These are phyloP conservation scores for Prinsepia uniflora DNA, from an alignment of 306 rosid species.

Conservation along the genomic window DNA sequence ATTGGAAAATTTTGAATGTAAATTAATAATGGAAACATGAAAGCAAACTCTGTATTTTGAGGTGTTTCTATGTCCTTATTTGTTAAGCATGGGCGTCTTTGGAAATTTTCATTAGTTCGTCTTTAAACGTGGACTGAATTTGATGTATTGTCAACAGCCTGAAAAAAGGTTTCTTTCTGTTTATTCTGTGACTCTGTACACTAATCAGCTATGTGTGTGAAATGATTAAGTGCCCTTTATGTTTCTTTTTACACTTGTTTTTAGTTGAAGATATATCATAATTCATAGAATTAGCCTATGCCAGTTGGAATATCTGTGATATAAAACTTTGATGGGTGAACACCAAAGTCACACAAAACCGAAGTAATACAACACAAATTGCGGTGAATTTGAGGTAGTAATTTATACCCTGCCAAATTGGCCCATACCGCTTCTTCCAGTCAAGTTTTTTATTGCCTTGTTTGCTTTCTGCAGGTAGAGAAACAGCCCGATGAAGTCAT, in stretches of 20 bases:
- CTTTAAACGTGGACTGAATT: neutral
- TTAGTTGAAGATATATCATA: too few relatives aligned
- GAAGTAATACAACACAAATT: neutral
- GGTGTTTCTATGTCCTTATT: neutral
- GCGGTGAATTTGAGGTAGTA: neutral
- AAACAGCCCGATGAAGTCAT: conserved; percentile 90
- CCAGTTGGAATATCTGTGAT: neutral
- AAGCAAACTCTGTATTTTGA: neutral
- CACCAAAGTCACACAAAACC: neutral
- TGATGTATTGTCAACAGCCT: neutral
- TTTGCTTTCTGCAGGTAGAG: conserved; percentile 55
- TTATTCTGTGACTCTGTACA: neutral
- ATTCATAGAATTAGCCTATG: too few relatives aligned
- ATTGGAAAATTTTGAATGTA: neutral
- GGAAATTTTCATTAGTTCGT: too few relatives aligned
- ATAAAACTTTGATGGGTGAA: neutral
- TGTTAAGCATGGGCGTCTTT: too few relatives aligned
- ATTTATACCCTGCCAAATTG: neutral
- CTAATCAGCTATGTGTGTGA: too few relatives aligned
- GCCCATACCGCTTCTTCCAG: neutral
- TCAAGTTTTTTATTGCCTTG: neutral
- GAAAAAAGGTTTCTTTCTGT: neutral
- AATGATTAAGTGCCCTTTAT: too few relatives aligned
- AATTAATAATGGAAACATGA: neutral
- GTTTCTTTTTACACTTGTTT: too few relatives aligned